Conservation (phyloP, 2,329 filamentous ascomycete species). For the Periconia sp. region DNA sequence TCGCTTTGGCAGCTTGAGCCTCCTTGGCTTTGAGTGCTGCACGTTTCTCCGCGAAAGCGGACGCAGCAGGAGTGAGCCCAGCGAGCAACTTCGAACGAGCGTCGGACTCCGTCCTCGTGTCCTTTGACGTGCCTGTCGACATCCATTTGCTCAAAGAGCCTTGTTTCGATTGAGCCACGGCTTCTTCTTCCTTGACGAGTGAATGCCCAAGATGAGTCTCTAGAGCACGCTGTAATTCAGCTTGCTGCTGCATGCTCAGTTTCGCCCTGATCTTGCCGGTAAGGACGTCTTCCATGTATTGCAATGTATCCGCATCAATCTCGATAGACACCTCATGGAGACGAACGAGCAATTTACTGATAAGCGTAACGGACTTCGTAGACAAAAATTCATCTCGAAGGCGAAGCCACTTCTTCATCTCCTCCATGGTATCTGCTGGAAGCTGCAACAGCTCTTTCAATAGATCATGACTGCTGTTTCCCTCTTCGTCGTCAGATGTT, state of each 20-base stretch:
- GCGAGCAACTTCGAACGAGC: conserved; percentile 35
- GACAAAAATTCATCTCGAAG: conserved; percentile 88
- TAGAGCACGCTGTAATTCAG: conserved; percentile 73
- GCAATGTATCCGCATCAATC: conserved; percentile 65
- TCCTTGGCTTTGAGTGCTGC: conserved; percentile 30
- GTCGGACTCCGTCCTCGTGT: conserved; percentile 35
- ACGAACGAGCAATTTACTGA: conserved; percentile 82
- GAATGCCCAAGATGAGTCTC: conserved; percentile 57
- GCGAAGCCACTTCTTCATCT: conserved; percentile 85
- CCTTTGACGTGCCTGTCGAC: conserved; percentile 34
- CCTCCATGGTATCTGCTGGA: conserved; percentile 68
- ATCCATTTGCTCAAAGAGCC: conserved; percentile 49
- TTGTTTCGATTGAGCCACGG: conserved; percentile 46
- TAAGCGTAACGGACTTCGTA: conserved; percentile 78
- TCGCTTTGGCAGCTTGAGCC: conserved; percentile 30
- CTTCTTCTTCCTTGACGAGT: conserved; percentile 40
- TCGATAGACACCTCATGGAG: conserved; percentile 79
- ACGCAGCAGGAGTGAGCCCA: conserved; percentile 32
- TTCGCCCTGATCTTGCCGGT: conserved; percentile 75
- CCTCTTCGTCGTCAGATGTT: conserved; percentile 40
- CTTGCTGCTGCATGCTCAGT: conserved; percentile 80
- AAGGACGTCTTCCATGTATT: conserved; percentile 70
- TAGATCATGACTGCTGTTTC: conserved; percentile 39
- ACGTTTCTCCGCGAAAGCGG: conserved; percentile 35
- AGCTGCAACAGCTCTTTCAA: conserved; percentile 66